Conservation (phyloP, 441 rosid genomes). For the Brassica balearica region DNA sequence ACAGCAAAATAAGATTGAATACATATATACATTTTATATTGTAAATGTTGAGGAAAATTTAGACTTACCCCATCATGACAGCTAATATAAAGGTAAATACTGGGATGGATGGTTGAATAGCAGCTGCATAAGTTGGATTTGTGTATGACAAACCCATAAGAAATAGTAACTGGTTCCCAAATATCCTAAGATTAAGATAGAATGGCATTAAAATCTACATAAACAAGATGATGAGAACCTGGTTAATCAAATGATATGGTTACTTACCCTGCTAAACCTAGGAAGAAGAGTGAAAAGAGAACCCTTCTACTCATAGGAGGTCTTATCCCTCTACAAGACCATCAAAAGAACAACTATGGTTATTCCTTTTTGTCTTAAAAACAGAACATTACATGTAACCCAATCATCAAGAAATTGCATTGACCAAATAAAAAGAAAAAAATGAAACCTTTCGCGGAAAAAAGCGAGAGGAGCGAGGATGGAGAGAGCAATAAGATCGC, state of each 20-base stretch:
- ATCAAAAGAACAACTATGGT: background rate
- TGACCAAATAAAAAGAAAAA: too few relatives aligned
- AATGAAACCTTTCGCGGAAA: constrained; percentile 44
- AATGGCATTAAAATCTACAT: constrained; percentile 17
- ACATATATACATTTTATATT: background rate
- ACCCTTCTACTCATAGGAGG: constrained; percentile 71
- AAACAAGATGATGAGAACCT: background rate
- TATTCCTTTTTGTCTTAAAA: background rate
- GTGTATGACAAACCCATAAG: constrained; percentile 93
- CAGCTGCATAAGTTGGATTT: constrained; percentile 96
- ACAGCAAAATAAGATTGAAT: background rate
- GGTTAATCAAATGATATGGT: background rate
- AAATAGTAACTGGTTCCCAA: constrained; percentile 95
- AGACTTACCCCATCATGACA: constrained; percentile 83
- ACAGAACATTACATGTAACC: constrained; percentile 1
- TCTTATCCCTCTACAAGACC: constrained; percentile 66
- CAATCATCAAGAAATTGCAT: background rate
- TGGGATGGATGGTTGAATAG: constrained; percentile 93
- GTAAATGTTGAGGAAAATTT: background rate
- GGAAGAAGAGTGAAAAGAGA: constrained; percentile 74
- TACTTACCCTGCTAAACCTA: constrained; percentile 88
- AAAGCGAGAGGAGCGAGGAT: constrained; percentile 90
- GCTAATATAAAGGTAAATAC: constrained; percentile 92
- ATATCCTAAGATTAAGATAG: constrained; percentile 69
- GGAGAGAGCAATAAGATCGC: constrained; percentile 88